Base-by-base conservation (phyloP, 2,329 filamentous ascomycete genomes). In the Colletotrichum cuscutae region DNA sequence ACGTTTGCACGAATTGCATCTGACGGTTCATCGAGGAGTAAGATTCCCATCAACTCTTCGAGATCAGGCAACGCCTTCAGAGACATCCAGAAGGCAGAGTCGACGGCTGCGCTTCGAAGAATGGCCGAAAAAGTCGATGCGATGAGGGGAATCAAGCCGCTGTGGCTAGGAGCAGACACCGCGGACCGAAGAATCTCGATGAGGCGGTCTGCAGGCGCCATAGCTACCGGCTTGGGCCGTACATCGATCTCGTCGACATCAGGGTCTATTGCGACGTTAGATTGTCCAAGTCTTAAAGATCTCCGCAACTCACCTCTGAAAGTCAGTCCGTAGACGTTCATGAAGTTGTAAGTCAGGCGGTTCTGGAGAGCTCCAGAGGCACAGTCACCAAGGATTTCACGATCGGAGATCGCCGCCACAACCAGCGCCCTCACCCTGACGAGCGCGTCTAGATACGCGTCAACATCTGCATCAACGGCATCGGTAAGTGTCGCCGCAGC, bases 291-390 rank as follows among this genome's bases (percentile, higher is more conserved):
- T 28, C 13, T n/a, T 19, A 42, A 19, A 22, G 35, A n/a, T 12
- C 13, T 28, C 7, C 19, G 11, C 1, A 24, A 75, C 80, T 74
- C 84, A 88, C 89, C 88, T 81, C 85, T 85, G 24, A 93, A 81
- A 46, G 91, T 86, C 54, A 85, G 79, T 19, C 89, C 80, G 60
- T 93, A 84, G 73, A 86, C 88, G 66, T 90, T 87, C 26, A 93
- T 82, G n/a, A 92, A 82, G 68, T 86, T 84, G 53, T 85, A 82
- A 12, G 86, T 85, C 67, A 92, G 85, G 32, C 83, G 80, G 32
- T 88, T 82, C 73, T 84, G 86, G 60, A 89, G 78, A 49, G 82
- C 80, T 65, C 83, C 82, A 60, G 81, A 84, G 11, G 81, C 42
- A 46, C 65, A 67, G 37, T 58, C 67, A 13, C 52, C 69, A 9